These are phyloP conservation scores for Cercospora zeae-maydis DNA, from an alignment of 2,329 filamentous ascomycete genomes.

Conservation along the genomic window DNA sequence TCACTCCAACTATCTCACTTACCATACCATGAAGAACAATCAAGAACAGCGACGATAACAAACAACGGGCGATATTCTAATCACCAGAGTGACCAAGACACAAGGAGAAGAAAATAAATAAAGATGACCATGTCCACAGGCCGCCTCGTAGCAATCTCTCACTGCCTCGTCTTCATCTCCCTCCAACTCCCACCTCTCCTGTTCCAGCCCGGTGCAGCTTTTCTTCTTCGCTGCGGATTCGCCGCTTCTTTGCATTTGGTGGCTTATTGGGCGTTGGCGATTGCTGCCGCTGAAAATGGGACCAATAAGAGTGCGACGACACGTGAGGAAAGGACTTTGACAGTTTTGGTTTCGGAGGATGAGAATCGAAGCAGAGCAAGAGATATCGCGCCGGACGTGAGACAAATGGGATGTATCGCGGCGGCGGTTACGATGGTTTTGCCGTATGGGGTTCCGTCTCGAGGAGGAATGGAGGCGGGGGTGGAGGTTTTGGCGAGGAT, in stretches of 20 bases:
- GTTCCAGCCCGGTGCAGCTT: not conserved
- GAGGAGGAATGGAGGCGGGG: not conserved
- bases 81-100: too few species aligned
- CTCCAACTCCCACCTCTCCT: not conserved
- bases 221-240: not conserved
- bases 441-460: conserved; percentile 3
- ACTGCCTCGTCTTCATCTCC: conserved; percentile 7
- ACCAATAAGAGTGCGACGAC: not conserved
- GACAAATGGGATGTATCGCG: not conserved
- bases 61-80: too few species aligned
- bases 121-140: conserved; percentile 1
- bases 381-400: not conserved
- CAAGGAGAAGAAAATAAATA: too few species aligned
- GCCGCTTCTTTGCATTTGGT: not conserved
- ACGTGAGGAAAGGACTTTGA: not conserved
- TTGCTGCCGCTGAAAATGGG: not conserved
- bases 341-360: not conserved
- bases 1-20: not conserved
- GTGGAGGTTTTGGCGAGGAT: not conserved
- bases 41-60: too few species aligned
- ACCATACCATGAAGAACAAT: not conserved
- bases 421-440: not conserved
- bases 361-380: not conserved
- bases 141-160: not conserved
- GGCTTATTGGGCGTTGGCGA: not conserved